Conservation (phyloP, 2,329 filamentous ascomycete species). For the Aspergillus pseudoterreus region DNA sequence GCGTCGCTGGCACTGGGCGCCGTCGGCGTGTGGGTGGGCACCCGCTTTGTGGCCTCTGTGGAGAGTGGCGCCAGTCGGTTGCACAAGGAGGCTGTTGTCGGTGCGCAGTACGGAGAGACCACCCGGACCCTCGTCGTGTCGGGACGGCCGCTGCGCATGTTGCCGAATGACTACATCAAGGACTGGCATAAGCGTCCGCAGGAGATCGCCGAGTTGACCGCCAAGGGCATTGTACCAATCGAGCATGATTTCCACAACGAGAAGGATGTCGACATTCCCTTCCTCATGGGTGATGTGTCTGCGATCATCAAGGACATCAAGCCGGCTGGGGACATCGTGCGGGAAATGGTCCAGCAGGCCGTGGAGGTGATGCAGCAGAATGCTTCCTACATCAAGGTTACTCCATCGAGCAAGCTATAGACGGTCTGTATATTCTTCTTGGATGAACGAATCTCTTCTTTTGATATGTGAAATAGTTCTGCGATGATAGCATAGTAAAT, state of each 20-base stretch:
- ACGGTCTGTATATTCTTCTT: not conserved
- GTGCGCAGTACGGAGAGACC: constrained; percentile 75
- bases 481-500: constrained; percentile 1
- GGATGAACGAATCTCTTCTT: too few relatives aligned
- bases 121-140: constrained; percentile 76
- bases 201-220: constrained; percentile 71
- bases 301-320: constrained; percentile 72
- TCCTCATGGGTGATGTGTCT: constrained; percentile 91
- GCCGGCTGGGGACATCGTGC: constrained; percentile 79
- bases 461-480: not conserved
- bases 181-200: constrained; percentile 74
- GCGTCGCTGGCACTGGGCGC: constrained; percentile 84
- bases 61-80: constrained; percentile 77
- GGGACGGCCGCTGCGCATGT: constrained; percentile 75
- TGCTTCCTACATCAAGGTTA: constrained; percentile 53
- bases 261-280: constrained; percentile 78
- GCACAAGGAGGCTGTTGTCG: constrained; percentile 81
- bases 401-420: constrained; percentile 44
- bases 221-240: constrained; percentile 73
- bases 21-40: constrained; percentile 88
- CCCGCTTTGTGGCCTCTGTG: constrained; percentile 77
- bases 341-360: constrained; percentile 81
- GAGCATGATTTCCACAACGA: constrained; percentile 78
- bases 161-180: constrained; percentile 77
- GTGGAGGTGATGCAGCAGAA: constrained; percentile 63